Base-by-base conservation (phyloP, 2,329 filamentous ascomycete genomes). In the Nemania diffusa region DNA sequence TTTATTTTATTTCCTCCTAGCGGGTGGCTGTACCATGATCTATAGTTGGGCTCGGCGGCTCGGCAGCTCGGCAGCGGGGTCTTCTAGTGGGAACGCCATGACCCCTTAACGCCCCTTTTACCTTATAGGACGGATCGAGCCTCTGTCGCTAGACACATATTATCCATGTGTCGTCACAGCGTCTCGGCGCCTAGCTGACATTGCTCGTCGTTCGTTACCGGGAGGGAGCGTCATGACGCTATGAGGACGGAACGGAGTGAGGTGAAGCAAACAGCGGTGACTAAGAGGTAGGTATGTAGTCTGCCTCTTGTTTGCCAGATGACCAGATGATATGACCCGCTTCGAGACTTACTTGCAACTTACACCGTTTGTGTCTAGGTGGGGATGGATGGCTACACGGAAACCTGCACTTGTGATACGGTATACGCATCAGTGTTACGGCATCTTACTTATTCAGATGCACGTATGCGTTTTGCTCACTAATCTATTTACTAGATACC, bases 61-160 rank as follows among this genome's bases (percentile, higher is more conserved):
- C 62, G 52, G 65, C 62, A 50, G 62, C 65, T 68, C 57, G 62
- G 65, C 65, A 64, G 65, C 34, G 65, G 65, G 26, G 65, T 62
- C 40, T 29, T 22, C 27, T 11, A 52, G 57, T 62, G 57, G 53
- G 40, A 42, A n/a, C 26, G 53, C 44, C 15, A 42, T 58, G 50
- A 32, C 27, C 42, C 40, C 37, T 27, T n/a, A n/a, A 40, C 37
- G 13, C 9, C 9, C 34, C 34, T 40, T 40, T 11, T 34, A 34
- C 32, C 5, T n/a, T 40, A 29, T 27, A 67, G 51, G 32, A 42
- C 44, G 29, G 27, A 17, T 44, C 53, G 24, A 63, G 61, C 44
- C 42, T 22, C 37, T 50, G 40, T 24, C 51, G 50, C 29, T 32
- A 51, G 44, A 57, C 24, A 61, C 48, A 29, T 42, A 11, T 24